Evolutionary conservation across 176 grass and related monocot genomes (phyloP), one percentile per base, ranked within the genome.

Genomic region (Alopecurus myosuroides): DNA sequence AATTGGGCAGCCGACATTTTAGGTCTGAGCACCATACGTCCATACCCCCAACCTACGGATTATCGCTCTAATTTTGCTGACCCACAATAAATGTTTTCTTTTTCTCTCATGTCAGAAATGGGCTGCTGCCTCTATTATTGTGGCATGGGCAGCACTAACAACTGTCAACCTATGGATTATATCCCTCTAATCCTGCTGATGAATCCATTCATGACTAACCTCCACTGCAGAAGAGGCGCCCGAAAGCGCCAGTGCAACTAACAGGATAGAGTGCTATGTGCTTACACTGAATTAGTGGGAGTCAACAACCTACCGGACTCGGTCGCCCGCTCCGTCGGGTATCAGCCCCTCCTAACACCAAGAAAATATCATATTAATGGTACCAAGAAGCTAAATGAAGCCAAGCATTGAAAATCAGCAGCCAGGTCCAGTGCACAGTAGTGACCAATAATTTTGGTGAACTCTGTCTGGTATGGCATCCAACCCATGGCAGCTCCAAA

Each of bases 1-100:
- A 65, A 90, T 79, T 86, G 74, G 64, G 84, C 28, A 73, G 80
- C 84, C 88, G 84, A 79, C 84, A 90, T 66, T 68, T 29, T 90
- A 74, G 88, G 88, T 90, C 39, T 20, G 65, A 61, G 64, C 57
- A 74, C n/a, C n/a, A n/a, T n/a, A n/a, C n/a, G n/a, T n/a, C n/a
- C n/a, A n/a, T n/a, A 86, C 12, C 70, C 84, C 73, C 79, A 78
- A 36, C 84, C 63, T 78, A 86, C 68, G 28, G 48, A 72, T 76
- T 73, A 84, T 29, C 88, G 65, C 72, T 74, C 79, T 79, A 90
- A 90, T 83, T 68, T 78, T 79, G 74, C 84, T 79, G 84, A 35
- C 84, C 66, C 28, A 74, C 66, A 86, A 90, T 86, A 74, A 90
- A 90, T 83, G 79, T 79, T 77, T 57, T 39, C 8, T 57, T 65